Base-by-base conservation (phyloP, 2,329 filamentous ascomycete species). In the Didymella exigua region DNA sequence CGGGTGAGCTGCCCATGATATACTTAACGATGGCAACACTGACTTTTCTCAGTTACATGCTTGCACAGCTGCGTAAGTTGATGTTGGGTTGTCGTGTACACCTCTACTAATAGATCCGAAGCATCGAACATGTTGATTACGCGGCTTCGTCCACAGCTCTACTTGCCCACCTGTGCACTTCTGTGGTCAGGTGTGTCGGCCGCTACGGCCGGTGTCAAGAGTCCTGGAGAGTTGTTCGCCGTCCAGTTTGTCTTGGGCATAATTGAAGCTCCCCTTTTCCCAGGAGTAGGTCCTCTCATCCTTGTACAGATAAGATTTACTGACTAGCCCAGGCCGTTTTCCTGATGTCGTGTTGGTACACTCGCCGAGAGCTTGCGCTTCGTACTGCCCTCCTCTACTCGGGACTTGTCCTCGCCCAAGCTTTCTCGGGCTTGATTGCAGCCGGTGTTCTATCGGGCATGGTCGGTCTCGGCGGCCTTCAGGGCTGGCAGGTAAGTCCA, bases 201-300 rank as follows among this genome's bases (percentile, higher is more conserved):
- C 1, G 49, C 49, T 11, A 88, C 88, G 82, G 86, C 86, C 5
- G 84, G 88, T 45, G 80, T 84, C 4, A 75, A 79, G 36, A 85
- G 82, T 64, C 86, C 82, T 76, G 80, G 79, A 1, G 84, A 84
- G 0, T 77, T 90, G 4, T 46, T 60, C 16, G 47, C 69, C 2
- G 72, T 69, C 24, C 67, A 76, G 29, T 74, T 77, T 54, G 89
- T 90, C 62, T 78, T 92, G 0, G 89, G 89, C 24, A 75, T 91
- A 23, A 82, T 82, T 18, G 89, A 93, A 70, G 78, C 89, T 8
- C 89, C 89, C 10, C 78, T 92, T 0, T 79, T 80, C 46, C 78
- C 77, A 2, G 76, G 77, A n/a, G n/a, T n/a, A n/a, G n/a, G n/a
- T n/a, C n/a, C n/a, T n/a, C n/a, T n/a, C n/a, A n/a, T n/a, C n/a